Base-by-base conservation (phyloP, 2,329 filamentous ascomycete species). In the Periconia sp. region DNA sequence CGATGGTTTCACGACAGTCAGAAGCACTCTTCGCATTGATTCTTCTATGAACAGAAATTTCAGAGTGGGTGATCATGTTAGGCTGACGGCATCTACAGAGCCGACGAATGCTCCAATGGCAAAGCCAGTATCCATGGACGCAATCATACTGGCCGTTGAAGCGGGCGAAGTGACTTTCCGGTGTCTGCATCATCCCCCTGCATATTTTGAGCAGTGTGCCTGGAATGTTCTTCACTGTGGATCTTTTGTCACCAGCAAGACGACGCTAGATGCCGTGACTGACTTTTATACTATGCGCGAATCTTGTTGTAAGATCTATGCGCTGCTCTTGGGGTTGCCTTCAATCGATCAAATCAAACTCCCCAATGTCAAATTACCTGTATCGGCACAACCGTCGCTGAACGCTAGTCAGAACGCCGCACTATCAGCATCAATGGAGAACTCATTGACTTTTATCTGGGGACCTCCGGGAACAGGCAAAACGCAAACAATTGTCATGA, bases 391-490 rank as follows among this genome's bases (percentile, higher is more conserved):
- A 19, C 40, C 61, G 17, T 45, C 54, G 10, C 61, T 75, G 20
- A 76, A 76, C 50, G 51, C 57, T 37, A 73, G 71, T 50, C 74
- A 76, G 48, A 74, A 70, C 46, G 51, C 58, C 7, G 74, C 74
- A 6, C 62, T 77, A 1, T 30, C 49, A 23, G 66, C 62, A 27
- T 57, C 75, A 2, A 54, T 76, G 30, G 61, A 43, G 1, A 57
- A 66, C 45, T 60, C 65, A 5, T 55, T 79, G 2, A 72, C 72
- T 2, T 77, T 74, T 43, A 64, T 79, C 2, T 79, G 77, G 76
- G 77, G 76, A 0, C 75, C 77, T 13, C 77, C 77, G 1, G 78
- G 77, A 3, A 79, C 77, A 1, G 76, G 76, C 3, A 79, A 79
- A 54, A 78, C 76, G 0, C 69, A 76, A 35, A 78, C 76, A 0